phyloP scores from a whole-genome alignment of 352 stramenopile genomes.

The Pythium aristosporum region DNA sequence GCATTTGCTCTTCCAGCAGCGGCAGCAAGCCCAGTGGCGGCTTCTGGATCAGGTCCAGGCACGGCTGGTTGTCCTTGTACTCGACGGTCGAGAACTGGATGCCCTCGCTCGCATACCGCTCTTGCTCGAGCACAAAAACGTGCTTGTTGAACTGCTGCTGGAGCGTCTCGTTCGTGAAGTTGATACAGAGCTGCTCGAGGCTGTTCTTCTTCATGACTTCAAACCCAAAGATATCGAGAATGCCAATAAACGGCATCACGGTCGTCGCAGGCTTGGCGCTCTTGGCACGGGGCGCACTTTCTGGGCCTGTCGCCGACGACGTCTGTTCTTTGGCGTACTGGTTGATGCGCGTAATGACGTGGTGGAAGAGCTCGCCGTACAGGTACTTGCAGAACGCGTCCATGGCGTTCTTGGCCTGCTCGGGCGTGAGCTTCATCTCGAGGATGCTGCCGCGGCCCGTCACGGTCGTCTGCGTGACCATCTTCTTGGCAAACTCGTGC shows the following conservation, averaged over 20 bases:
- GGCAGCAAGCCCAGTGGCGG: conserved; percentile 73
- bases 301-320: conserved; percentile 18
- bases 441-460: conserved; percentile 73
- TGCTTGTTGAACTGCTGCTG: conserved; percentile 91
- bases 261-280: background rate
- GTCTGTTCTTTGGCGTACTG: conserved; percentile 64
- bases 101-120: conserved; percentile 74
- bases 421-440: conserved; percentile 66
- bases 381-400: conserved; percentile 86
- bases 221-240: conserved; percentile 92
- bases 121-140: conserved; percentile 82
- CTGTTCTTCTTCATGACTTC: conserved; percentile 89
- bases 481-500: conserved; percentile 68
- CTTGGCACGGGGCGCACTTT: background rate
- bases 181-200: conserved; percentile 90
- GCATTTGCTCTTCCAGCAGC: conserved; percentile 85
- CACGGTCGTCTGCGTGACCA: conserved; percentile 82
- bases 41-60: conserved; percentile 82
- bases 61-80: conserved; percentile 83
- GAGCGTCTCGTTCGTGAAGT: conserved; percentile 91
- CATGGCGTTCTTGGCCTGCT: conserved; percentile 80
- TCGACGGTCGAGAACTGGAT: conserved; percentile 76
- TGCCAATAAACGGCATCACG: conserved; percentile 65
- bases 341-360: conserved; percentile 78
- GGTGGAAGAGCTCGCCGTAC: conserved; percentile 79